These are phyloP conservation scores for Rubroboletus satanas DNA, from an alignment of 768 basidiomycete genomes.

Conservation along the genomic window DNA sequence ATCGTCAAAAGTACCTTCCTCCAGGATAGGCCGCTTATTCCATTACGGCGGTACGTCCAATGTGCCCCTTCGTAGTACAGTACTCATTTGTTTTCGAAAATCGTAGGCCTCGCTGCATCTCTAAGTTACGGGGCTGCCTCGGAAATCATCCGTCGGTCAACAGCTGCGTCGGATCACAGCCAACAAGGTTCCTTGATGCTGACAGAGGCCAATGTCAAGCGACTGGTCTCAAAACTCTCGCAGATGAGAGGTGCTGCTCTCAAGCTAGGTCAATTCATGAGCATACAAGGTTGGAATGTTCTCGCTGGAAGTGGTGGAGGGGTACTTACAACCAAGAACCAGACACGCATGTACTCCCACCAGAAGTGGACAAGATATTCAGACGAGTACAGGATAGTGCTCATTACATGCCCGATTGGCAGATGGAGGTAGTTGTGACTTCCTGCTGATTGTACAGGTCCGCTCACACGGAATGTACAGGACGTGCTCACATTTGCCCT, in stretches of 20 bases:
- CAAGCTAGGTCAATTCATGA: conserved; percentile 96
- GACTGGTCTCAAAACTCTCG: conserved; percentile 88
- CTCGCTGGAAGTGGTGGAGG: neutral
- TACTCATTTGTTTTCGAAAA: neutral
- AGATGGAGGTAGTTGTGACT: conserved; percentile 71
- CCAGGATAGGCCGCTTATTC: conserved; percentile 81
- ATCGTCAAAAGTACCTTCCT: conserved; percentile 88
- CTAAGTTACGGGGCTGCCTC: conserved; percentile 86
- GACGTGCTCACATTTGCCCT: conserved; percentile 74
- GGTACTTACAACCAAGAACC: neutral
- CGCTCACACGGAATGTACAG: conserved; percentile 25
- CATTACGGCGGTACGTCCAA: conserved; percentile 80
- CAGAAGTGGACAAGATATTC: conserved; percentile 85
- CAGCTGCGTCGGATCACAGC: conserved; percentile 33
- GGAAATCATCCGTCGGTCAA: conserved; percentile 74
- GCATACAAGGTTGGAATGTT: conserved; percentile 71
- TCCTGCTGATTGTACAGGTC: neutral
- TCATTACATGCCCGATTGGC: conserved; percentile 99
- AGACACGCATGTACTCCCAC: conserved; percentile 89
- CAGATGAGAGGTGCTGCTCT: conserved; percentile 96
- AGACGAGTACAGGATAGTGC: conserved; percentile 91
- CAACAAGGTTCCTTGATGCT: conserved; percentile 62
- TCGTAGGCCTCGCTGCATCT: conserved; percentile 82
- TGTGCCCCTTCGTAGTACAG: neutral
- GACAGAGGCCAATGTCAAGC: conserved; percentile 86